Percentiles rank a stretch among this genome's conserved stretches.
Conservation (phyloP, 768 basidiomycete species). For the Mycena sanguinolenta region DNA sequence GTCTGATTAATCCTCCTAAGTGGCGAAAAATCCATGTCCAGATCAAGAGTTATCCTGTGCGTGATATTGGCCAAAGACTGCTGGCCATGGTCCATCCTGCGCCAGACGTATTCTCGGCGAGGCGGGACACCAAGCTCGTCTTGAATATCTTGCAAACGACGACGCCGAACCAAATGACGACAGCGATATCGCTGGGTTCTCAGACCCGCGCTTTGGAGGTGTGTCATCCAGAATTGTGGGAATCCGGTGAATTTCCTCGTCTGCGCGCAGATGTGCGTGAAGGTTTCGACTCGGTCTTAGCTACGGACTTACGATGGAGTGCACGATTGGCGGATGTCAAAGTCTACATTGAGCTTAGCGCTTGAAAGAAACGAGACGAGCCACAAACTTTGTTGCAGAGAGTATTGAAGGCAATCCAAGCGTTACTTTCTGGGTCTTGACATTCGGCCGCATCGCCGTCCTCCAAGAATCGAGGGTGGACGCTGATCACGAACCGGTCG, state of each 20-base stretch:
- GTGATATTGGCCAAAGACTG: background rate
- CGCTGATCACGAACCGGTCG: background rate
- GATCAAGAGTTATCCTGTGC: too few species aligned
- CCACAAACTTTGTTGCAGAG: background rate
- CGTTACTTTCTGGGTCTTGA: background rate
- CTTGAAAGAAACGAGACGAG: background rate
- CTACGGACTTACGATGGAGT: background rate
- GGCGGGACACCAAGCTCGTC: background rate
- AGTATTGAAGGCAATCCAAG: background rate
- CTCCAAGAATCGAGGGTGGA: background rate
- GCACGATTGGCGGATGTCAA: too few species aligned
- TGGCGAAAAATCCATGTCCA: too few species aligned
- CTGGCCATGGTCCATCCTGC: background rate
- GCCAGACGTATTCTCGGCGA: background rate
- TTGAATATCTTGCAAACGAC: background rate
- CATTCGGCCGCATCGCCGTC: background rate
- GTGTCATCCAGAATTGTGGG: background rate
- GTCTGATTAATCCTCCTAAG: too few species aligned
- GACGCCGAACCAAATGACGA: background rate
- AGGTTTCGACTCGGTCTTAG: background rate
- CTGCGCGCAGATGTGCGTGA: background rate
- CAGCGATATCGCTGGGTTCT: background rate
- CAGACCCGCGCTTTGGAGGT: background rate
- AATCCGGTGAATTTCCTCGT: background rate
- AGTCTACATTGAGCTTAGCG: background rate